Base-by-base conservation (phyloP, 2,329 filamentous ascomycete genomes). In the Cercospora citrullina region DNA sequence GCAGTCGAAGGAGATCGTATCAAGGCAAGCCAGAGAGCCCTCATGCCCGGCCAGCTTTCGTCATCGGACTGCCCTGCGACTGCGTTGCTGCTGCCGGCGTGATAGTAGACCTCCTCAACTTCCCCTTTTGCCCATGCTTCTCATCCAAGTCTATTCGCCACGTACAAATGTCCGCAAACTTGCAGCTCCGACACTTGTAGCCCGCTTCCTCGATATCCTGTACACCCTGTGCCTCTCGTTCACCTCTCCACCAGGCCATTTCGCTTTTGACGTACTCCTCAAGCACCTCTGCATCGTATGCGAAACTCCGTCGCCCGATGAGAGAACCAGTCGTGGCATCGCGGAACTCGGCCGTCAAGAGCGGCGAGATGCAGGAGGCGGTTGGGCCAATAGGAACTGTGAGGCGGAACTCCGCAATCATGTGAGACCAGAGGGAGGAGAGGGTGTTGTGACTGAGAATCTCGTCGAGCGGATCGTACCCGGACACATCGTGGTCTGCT, bases 221-320 rank as follows among this genome's bases (percentile, higher is more conserved):
- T 2, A 97, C 94, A 0, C 94, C 94, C 7, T 85, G 84, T 0
- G 93, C 88, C 60, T 86, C 81, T 16, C 94, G 83, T 73, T 90
- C 84, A 0, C 94, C 94, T 33, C 87, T 87, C 94, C 94, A 98
- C 93, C 93, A 97, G n/a, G 84, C 78, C 86, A 97, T 88, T 71
- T 91, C 89, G 2, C 87, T 84, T 0, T 80, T 76, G 3, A 97
- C 77, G 76, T 96, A 96, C 1, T 79, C 80, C 10, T 89, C 85
- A 53, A 97, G 81, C 2, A 83, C 83, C 0, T 82, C 78, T 0
- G 85, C 81, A 65, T 94, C 90, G 75, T 92, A 92, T 0, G 87
- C 83, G 72, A 95, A 87, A 1, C 84, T 84, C 67, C 87, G 85
- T 55, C 78, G 84, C 26, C 88, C 89, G 7, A 91, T 79, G 9